A percentile compares a stretch with the other conserved stretches of the same genome.
These are phyloP conservation scores for Rugonectria rugulosa DNA, from an alignment of 2,329 filamentous ascomycete species.

Conservation along the genomic window DNA sequence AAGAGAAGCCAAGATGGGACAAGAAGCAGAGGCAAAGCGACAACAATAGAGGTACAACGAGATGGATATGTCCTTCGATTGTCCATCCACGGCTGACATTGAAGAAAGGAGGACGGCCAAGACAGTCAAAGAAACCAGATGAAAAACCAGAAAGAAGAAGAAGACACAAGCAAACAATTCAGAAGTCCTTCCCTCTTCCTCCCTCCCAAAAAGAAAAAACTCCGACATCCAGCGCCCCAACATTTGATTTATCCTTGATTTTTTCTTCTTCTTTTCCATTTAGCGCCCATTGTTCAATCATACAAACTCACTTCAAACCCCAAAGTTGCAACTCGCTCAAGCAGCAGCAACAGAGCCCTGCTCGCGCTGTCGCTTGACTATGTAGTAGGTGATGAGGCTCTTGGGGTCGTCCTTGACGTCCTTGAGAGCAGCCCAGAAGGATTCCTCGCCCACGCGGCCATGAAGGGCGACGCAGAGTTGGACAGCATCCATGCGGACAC, in stretches of 20 bases:
- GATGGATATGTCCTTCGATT: too few species aligned
- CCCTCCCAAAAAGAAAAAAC: too few species aligned
- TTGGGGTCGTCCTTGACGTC: slow-evolving; percentile 74
- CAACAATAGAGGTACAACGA: too few species aligned
- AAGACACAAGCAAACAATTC: slow-evolving; percentile 14
- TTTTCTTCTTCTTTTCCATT: background rate
- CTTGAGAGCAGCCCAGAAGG: slow-evolving; percentile 74
- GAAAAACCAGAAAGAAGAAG: slow-evolving; percentile 11
- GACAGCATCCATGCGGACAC: slow-evolving; percentile 77
- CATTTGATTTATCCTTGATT: slow-evolving; percentile 1
- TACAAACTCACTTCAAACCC: background rate
- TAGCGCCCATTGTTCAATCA: slow-evolving; percentile 1
- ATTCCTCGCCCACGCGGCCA: slow-evolving; percentile 62
- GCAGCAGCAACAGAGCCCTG: slow-evolving; percentile 30
- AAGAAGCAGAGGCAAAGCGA: too few species aligned
- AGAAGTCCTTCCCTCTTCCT: slow-evolving; percentile 13
- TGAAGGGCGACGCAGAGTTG: slow-evolving; percentile 80
- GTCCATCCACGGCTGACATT: too few species aligned
- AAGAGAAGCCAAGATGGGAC: too few species aligned
- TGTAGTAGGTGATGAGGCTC: slow-evolving; percentile 82
- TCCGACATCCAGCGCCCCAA: slow-evolving; percentile 33
- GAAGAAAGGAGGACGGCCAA: slow-evolving; percentile 2
- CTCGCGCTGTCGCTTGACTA: slow-evolving; percentile 74
- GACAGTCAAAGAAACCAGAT: background rate
- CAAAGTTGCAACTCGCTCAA: background rate